Conservation (phyloP, 2,329 filamentous ascomycete genomes). For the Alternaria sp. region DNA sequence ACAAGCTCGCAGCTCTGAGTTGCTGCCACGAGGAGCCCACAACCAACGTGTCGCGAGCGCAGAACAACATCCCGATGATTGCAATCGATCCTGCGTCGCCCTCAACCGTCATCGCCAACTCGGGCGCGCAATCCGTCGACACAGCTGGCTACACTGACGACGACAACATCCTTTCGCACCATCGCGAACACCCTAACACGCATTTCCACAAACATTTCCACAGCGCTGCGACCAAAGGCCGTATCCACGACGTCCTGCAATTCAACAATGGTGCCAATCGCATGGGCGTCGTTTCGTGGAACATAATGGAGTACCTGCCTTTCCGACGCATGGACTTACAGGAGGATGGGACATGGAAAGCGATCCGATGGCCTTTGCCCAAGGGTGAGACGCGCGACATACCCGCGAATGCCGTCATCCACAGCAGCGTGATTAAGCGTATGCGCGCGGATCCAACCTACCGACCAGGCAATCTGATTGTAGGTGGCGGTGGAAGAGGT, state of each 20-base stretch:
- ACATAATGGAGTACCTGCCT: slow-evolving; percentile 80
- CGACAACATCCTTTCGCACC: slow-evolving; percentile 20
- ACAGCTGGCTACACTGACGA: slow-evolving; percentile 18
- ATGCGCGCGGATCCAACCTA: slow-evolving; percentile 70
- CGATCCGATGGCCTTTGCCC: slow-evolving; percentile 80
- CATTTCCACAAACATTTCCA: slow-evolving; percentile 66
- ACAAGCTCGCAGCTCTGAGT: slow-evolving; percentile 70
- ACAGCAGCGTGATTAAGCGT: slow-evolving; percentile 75
- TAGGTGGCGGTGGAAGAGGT: slow-evolving; percentile 79
- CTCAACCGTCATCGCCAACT: neutral
- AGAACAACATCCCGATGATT: slow-evolving; percentile 37
- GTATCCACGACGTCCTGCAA: slow-evolving; percentile 74
- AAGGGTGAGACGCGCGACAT: slow-evolving; percentile 80
- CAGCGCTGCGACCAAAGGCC: slow-evolving; percentile 59
- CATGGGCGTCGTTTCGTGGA: slow-evolving; percentile 70
- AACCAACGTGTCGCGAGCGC: neutral
- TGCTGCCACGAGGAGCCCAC: slow-evolving; percentile 59
- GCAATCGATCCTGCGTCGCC: slow-evolving; percentile 41
- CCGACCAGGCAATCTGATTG: slow-evolving; percentile 78
- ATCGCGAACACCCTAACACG: slow-evolving; percentile 28
- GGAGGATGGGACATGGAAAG: slow-evolving; percentile 75
- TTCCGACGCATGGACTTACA: slow-evolving; percentile 82
- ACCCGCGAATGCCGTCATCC: slow-evolving; percentile 71
- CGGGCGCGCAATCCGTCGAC: neutral
- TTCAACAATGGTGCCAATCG: slow-evolving; percentile 65